Percentiles rank a stretch among this genome's conserved stretches.
Conservation (phyloP, 495 filamentous ascomycete genomes). For the Penicillium simplicissimum region DNA sequence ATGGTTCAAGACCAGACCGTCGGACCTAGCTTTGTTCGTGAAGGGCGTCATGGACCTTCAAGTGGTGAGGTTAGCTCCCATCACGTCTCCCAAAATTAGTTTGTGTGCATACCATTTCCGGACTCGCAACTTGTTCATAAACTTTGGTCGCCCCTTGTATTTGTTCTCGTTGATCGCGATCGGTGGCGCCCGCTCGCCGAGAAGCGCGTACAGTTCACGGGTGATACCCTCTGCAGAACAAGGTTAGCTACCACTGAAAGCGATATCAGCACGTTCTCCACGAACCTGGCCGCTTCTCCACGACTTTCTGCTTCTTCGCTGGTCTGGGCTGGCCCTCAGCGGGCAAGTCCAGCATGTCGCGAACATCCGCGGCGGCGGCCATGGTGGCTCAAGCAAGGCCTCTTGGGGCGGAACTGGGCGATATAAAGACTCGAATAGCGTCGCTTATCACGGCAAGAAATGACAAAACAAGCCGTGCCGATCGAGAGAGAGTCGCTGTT, state of each 20-base stretch:
- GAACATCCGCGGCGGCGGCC: conserved; percentile 79
- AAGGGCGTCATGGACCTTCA: conserved; percentile 57
- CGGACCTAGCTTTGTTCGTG: conserved; percentile 56
- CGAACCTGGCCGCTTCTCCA: conserved; percentile 67
- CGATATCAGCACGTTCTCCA: background rate
- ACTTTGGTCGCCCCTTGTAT: conserved; percentile 64
- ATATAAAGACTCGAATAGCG: background rate
- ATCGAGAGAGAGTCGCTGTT: background rate
- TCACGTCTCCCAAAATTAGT: background rate
- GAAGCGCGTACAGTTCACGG: conserved; percentile 64
- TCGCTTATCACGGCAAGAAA: background rate
- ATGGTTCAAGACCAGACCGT: conserved; percentile 63
- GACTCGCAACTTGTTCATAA: conserved; percentile 53
- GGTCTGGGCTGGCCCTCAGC: conserved; percentile 62
- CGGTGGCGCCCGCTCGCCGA: conserved; percentile 68
- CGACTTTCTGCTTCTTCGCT: conserved; percentile 75
- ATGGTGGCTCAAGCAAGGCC: conserved; percentile 44
- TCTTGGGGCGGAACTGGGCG: conserved; percentile 4
- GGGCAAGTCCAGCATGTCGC: conserved; percentile 85
- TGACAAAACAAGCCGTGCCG: background rate
- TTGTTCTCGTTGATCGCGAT: conserved; percentile 67
- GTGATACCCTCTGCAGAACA: conserved; percentile 68
- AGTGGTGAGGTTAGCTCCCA: conserved; percentile 4
- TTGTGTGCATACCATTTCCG: conserved; percentile 51
- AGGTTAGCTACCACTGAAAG: conserved; percentile 2